Conservation (phyloP, 73 alveolate genomes). For the Durusdinium trenchii region DNA sequence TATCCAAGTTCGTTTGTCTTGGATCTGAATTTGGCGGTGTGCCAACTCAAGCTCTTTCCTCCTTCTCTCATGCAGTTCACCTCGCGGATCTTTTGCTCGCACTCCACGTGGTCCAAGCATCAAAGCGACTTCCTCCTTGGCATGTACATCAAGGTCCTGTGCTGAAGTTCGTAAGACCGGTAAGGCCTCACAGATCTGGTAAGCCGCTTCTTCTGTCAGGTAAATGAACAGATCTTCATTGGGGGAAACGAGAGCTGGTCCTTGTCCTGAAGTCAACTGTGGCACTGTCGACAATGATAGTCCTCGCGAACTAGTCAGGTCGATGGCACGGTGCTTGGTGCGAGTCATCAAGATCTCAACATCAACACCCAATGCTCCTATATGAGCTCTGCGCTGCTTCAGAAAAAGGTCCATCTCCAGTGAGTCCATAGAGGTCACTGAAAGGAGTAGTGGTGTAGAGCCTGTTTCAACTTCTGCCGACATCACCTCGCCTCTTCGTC, state of each 20-base stretch:
- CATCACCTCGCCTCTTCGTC: background rate
- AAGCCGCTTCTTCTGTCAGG: background rate
- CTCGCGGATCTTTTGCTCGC: background rate
- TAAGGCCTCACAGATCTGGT: background rate
- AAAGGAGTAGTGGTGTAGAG: background rate
- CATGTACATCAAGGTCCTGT: background rate
- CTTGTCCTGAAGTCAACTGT: background rate
- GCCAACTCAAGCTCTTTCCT: background rate
- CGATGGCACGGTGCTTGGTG: background rate
- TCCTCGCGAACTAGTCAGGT: too few relatives aligned
- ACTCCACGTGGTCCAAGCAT: background rate
- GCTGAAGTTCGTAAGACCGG: background rate
- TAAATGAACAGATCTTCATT: background rate
- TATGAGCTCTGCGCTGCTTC: background rate
- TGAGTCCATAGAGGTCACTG: background rate
- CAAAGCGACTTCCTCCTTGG: background rate
- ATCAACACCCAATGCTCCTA: background rate
- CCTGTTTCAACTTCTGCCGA: background rate
- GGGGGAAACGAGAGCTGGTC: background rate
- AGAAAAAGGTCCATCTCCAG: background rate
- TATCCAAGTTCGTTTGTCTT: background rate
- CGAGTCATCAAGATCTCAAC: background rate
- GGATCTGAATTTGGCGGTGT: too few relatives aligned
- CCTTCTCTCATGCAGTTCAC: background rate
- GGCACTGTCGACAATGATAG: background rate